Conservation (phyloP, 306 rosid species). For the Prunus fruticosa region DNA sequence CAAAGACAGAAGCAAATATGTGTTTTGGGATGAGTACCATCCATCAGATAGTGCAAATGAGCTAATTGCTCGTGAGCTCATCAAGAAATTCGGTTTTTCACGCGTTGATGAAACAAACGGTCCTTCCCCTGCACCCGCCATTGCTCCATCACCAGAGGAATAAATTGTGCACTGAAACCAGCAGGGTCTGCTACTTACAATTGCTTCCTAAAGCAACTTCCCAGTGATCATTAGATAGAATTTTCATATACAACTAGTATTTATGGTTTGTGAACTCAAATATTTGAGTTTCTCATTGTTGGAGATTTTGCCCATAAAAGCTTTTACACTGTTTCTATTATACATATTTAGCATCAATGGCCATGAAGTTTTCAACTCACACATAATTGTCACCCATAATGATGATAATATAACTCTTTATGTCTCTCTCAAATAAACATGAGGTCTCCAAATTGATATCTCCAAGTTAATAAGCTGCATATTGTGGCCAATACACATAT, state of each 20-base stretch:
- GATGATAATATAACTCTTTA: no score
- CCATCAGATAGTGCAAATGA: slow-evolving; percentile 85
- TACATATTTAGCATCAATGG: neutral
- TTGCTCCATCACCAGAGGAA: slow-evolving; percentile 57
- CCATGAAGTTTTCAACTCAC: neutral
- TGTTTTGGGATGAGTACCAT: slow-evolving; percentile 98
- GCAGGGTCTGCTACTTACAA: neutral
- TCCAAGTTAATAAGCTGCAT: neutral
- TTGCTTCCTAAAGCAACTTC: neutral
- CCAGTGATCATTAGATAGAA: neutral
- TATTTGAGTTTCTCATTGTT: neutral
- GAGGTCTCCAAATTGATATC: neutral
- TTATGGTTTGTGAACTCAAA: neutral
- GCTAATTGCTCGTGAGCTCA: slow-evolving; percentile 75
- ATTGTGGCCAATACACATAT: no score
- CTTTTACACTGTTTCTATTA: neutral
- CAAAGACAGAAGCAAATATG: slow-evolving; percentile 86
- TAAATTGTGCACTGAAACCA: neutral
- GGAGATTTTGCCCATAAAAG: neutral
- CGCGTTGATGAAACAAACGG: slow-evolving; percentile 21
- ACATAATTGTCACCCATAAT: neutral
- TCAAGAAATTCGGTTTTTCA: slow-evolving; percentile 65
- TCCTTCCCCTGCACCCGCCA: slow-evolving; percentile 46
- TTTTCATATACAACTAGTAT: neutral
- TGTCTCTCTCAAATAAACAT: neutral